Conservation (phyloP, 1,284 basidiomycete genomes). For the Peniophora sp. region DNA sequence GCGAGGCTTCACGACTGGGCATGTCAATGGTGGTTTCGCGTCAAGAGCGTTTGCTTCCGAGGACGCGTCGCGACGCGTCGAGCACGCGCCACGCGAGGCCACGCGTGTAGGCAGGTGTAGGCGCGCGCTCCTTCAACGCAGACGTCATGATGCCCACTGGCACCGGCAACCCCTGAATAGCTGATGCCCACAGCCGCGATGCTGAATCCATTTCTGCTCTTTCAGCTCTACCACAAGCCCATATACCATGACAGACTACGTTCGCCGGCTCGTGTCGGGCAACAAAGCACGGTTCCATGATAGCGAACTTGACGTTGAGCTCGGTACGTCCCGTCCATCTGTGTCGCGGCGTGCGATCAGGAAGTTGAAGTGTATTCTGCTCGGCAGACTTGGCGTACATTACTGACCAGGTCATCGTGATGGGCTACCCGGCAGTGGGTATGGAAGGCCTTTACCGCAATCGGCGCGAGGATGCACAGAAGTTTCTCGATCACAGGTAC, state of each 20-base stretch:
- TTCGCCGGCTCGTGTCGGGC: constrained; percentile 65
- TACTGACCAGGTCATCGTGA: constrained; percentile 77
- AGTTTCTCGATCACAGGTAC: constrained; percentile 55
- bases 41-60: too few relatives aligned
- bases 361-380: not conserved
- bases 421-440: constrained; percentile 84
- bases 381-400: constrained; percentile 73
- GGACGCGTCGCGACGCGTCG: not conserved
- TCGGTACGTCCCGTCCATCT: constrained; percentile 32
- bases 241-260: constrained; percentile 46
- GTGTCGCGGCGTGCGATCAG: not conserved
- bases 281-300: constrained; percentile 77
- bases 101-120: too few relatives aligned
- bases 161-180: too few relatives aligned
- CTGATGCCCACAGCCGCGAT: too few relatives aligned
- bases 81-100: too few relatives aligned
- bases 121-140: too few relatives aligned
- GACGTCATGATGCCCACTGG: too few relatives aligned
- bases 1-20: not conserved
- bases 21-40: too few relatives aligned
- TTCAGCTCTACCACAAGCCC: not conserved
- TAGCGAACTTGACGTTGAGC: constrained; percentile 56
- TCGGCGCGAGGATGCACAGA: constrained; percentile 66
- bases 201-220: not conserved
- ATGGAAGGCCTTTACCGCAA: constrained; percentile 81